These are phyloP conservation scores for Neonectria magnoliae DNA, from an alignment of 2,329 filamentous ascomycete genomes.

Conservation along the genomic window DNA sequence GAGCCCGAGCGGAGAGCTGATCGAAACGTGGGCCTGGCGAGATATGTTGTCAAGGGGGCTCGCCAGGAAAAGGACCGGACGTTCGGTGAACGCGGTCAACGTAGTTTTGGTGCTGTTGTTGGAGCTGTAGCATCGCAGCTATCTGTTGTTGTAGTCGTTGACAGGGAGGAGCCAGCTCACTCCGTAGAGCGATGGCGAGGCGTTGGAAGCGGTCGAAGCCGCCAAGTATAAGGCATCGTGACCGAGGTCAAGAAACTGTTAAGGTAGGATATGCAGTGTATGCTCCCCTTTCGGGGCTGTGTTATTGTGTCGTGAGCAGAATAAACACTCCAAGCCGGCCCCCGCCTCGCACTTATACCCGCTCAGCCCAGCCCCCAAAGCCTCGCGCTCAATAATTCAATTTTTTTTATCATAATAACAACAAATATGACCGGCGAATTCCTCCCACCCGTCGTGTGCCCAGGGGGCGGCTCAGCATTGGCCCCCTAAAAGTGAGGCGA, in stretches of 20 bases:
- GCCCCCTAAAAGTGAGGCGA: constrained; percentile 9
- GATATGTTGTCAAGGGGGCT: not conserved
- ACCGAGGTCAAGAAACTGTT: not conserved
- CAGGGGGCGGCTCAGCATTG: not conserved
- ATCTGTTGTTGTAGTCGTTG: not conserved
- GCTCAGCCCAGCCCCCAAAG: not conserved
- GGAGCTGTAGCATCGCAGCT: not conserved
- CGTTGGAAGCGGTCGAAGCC: not conserved
- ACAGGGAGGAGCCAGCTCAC: not conserved
- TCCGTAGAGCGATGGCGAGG: not conserved
- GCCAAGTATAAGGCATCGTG: not conserved
- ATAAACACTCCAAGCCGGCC: not conserved
- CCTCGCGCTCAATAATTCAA: not conserved
- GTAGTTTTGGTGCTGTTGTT: constrained; percentile 13
- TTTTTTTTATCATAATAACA: too few species aligned
- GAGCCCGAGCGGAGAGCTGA: not conserved
- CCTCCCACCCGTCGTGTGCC: not conserved
- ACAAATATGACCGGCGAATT: not conserved
- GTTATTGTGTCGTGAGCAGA: not conserved
- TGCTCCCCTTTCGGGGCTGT: not conserved
- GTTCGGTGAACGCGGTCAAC: constrained; percentile 21
- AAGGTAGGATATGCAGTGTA: not conserved
- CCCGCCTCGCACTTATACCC: not conserved
- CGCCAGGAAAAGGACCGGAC: constrained; percentile 19
- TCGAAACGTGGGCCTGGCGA: constrained; percentile 27